These are phyloP conservation scores for Didymella glomerata DNA, from an alignment of 2,329 filamentous ascomycete species.

Conservation along the genomic window DNA sequence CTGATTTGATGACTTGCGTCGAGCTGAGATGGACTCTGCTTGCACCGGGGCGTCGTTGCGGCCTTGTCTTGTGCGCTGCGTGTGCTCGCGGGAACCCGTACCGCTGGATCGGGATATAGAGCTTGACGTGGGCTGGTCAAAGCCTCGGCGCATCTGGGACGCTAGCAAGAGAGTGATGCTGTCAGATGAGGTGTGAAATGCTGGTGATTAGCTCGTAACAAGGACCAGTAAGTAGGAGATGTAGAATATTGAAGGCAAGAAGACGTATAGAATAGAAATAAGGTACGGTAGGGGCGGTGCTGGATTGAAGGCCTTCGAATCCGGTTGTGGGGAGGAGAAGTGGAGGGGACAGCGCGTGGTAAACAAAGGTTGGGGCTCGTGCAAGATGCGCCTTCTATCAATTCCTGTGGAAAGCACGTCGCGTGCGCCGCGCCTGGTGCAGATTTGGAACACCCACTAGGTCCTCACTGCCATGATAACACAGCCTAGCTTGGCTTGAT, in stretches of 20 bases:
- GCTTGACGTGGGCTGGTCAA: constrained; percentile 31
- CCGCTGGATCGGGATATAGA: constrained; percentile 27
- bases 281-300: constrained; percentile 16
- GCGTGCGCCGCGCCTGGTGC: constrained; percentile 31
- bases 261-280: constrained; percentile 28
- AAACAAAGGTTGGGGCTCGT: constrained; percentile 33
- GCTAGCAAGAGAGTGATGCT: not conserved
- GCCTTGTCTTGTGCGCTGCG: constrained; percentile 26
- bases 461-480: constrained; percentile 16
- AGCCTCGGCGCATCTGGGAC: constrained; percentile 37
- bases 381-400: constrained; percentile 47
- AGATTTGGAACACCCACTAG: constrained; percentile 1
- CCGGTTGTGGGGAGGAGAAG: constrained; percentile 8
- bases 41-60: constrained; percentile 18
- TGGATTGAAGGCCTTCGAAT: constrained; percentile 33
- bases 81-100: constrained; percentile 24
- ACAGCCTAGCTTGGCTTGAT: constrained; percentile 26
- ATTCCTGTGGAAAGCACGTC: constrained; percentile 43
- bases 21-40: constrained; percentile 16
- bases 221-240: not conserved
- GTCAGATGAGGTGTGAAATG: constrained; percentile 9
- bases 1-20: constrained; percentile 19
- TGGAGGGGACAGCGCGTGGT: constrained; percentile 12
- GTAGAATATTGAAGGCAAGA: constrained; percentile 7
- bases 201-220: constrained; percentile 9